These are phyloP conservation scores for Scheffersomyces insectosa DNA, from an alignment of 1,139 yeast species.

Conservation along the genomic window DNA sequence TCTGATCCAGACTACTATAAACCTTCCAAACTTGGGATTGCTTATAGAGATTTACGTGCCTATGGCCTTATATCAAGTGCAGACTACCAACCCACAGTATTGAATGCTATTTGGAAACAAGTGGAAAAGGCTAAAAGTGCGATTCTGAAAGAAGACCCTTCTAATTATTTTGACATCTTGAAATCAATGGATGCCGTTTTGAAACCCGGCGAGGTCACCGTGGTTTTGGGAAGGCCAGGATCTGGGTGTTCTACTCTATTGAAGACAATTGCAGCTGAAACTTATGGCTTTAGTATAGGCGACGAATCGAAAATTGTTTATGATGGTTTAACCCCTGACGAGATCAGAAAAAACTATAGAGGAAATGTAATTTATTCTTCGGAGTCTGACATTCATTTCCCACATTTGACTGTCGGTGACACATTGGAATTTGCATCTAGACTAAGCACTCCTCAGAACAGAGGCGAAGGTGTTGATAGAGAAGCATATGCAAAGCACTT, in stretches of 20 bases:
- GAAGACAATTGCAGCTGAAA: constrained; percentile 35
- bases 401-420: constrained; percentile 53
- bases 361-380: constrained; percentile 55
- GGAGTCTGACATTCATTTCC: constrained; percentile 55
- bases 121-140: constrained; percentile 6
- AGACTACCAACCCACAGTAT: constrained; percentile 19
- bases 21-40: constrained; percentile 18
- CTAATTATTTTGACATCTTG: constrained; percentile 29
- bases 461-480: constrained; percentile 36
- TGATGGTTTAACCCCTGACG: constrained; percentile 51
- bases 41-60: constrained; percentile 17
- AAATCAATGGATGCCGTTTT: constrained; percentile 36
- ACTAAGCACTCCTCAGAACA: constrained; percentile 42
- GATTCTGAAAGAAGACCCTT: constrained; percentile 12
- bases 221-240: constrained; percentile 40
- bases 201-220: constrained; percentile 37
- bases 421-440: constrained; percentile 48
- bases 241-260: constrained; percentile 38
- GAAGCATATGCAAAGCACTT: constrained; percentile 42
- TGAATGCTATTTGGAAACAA: constrained; percentile 11
- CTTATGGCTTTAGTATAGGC: constrained; percentile 36
- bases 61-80: constrained; percentile 18
- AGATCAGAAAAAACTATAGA: constrained; percentile 46
- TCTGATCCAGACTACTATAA: constrained; percentile 20
- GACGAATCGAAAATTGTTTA: constrained; percentile 35